These are phyloP conservation scores for Nitzschia palea DNA, from an alignment of 108 stramenopile genomes.

Conservation along the genomic window DNA sequence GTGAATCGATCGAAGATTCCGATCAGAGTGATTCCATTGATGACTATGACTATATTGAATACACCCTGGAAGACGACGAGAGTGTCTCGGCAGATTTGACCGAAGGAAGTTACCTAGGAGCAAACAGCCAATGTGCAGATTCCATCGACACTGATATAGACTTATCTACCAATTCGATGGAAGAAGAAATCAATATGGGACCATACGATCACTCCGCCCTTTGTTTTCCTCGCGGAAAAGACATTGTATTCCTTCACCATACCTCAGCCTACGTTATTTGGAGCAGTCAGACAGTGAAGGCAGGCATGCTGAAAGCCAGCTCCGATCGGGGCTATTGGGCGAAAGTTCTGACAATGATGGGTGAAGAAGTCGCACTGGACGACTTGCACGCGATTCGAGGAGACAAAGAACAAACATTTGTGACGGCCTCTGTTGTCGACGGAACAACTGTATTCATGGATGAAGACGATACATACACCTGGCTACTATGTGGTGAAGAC, in stretches of 20 bases:
- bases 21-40: too few relatives aligned
- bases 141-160: too few relatives aligned
- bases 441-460: conserved; percentile 9
- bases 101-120: too few relatives aligned
- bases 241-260: conserved; percentile 6
- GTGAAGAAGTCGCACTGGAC: not conserved
- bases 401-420: conserved; percentile 1
- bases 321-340: not conserved
- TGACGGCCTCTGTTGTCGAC: not conserved
- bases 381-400: not conserved
- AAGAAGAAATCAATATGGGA: not conserved
- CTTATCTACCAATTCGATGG: too few relatives aligned
- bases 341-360: not conserved
- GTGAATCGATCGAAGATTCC: too few relatives aligned
- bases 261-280: conserved; percentile 3
- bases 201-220: conserved; percentile 6
- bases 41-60: not conserved
- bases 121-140: too few relatives aligned
- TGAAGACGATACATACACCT: conserved; percentile 15
- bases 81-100: not conserved
- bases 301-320: not conserved
- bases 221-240: conserved; percentile 12
- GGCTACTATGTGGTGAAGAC: conserved; percentile 18
- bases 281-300: not conserved
- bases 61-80: not conserved